A percentile compares a stretch with the other conserved stretches of the same genome.
Conservation (phyloP, 192 early-diverging fungal genomes). For the Haplosporangium gracile region DNA sequence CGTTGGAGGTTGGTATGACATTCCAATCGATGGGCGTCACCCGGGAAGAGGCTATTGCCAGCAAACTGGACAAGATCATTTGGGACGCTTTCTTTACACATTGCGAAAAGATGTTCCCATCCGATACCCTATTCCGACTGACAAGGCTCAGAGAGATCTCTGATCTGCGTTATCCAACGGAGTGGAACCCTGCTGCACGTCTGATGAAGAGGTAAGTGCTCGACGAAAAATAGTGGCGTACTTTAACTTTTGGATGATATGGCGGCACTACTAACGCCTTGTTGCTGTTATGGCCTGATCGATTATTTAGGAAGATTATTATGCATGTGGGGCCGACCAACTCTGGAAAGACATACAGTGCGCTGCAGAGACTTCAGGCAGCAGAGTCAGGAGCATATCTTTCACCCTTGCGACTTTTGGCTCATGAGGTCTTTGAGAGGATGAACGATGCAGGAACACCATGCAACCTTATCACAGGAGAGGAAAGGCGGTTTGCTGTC, state of each 20-base stretch:
- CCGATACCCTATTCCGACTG: conserved; percentile 22
- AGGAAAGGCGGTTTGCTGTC: conserved; percentile 74
- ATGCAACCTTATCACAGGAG: conserved; percentile 92
- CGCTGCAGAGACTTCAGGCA: conserved; percentile 78
- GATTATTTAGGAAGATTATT: conserved; percentile 75
- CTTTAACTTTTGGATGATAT: background rate
- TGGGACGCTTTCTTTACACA: conserved; percentile 47
- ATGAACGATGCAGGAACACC: conserved; percentile 81
- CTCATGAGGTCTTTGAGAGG: conserved; percentile 93
- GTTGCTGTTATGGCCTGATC: background rate
- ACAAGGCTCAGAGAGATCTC: conserved; percentile 69
- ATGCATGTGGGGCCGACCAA: conserved; percentile 98
- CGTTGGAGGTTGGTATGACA: conserved; percentile 50
- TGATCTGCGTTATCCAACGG: conserved; percentile 84
- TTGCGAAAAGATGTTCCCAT: conserved; percentile 29
- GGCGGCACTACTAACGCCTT: background rate
- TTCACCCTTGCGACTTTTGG: conserved; percentile 92
- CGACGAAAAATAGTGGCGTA: background rate
- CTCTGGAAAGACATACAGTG: conserved; percentile 95
- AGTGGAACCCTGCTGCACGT: conserved; percentile 84
- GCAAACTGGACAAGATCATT: conserved; percentile 29
- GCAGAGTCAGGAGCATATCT: conserved; percentile 83
- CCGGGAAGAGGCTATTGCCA: conserved; percentile 32
- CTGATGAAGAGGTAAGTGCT: conserved; percentile 72
- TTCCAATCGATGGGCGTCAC: conserved; percentile 50